Percentiles rank a stretch among this genome's conserved stretches.
Conservation (phyloP, 495 filamentous ascomycete species). For the Margaritispora aquatica region DNA sequence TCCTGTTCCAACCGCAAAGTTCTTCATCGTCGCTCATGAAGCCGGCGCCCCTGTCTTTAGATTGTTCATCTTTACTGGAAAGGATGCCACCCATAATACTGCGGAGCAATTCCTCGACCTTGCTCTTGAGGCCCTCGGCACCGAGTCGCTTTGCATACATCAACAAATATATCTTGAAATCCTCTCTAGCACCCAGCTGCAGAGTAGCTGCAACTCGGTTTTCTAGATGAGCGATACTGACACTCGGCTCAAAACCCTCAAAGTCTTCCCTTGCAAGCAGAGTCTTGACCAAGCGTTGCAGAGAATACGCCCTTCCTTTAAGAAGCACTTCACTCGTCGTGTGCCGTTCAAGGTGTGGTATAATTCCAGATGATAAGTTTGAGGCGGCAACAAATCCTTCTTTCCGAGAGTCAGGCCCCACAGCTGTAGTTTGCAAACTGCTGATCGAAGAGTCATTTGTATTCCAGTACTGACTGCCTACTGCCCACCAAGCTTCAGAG, state of each 20-base stretch:
- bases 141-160: constrained; percentile 97
- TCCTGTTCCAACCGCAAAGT: constrained; percentile 84
- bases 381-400: constrained; percentile 48
- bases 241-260: constrained; percentile 83
- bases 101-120: constrained; percentile 86
- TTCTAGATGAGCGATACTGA: constrained; percentile 92
- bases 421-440: constrained; percentile 65
- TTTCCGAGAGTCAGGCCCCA: constrained; percentile 39
- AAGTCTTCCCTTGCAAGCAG: constrained; percentile 82
- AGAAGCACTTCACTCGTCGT: constrained; percentile 91
- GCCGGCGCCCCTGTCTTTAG: constrained; percentile 39
- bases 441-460: constrained; percentile 80
- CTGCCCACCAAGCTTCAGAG: constrained; percentile 95
- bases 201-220: constrained; percentile 88
- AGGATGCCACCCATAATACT: constrained; percentile 70
- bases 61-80: constrained; percentile 36
- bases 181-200: constrained; percentile 77
- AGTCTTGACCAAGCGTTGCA: constrained; percentile 84
- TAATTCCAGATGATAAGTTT: constrained; percentile 82
- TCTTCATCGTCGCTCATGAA: constrained; percentile 56
- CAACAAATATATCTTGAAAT: constrained; percentile 83
- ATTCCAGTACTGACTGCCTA: constrained; percentile 97
- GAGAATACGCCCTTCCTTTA: constrained; percentile 78
- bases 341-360: constrained; percentile 86
- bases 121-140: constrained; percentile 75